phyloP scores from a whole-genome alignment of 208 protist genomes.

The Angomonas ambiguus region DNA sequence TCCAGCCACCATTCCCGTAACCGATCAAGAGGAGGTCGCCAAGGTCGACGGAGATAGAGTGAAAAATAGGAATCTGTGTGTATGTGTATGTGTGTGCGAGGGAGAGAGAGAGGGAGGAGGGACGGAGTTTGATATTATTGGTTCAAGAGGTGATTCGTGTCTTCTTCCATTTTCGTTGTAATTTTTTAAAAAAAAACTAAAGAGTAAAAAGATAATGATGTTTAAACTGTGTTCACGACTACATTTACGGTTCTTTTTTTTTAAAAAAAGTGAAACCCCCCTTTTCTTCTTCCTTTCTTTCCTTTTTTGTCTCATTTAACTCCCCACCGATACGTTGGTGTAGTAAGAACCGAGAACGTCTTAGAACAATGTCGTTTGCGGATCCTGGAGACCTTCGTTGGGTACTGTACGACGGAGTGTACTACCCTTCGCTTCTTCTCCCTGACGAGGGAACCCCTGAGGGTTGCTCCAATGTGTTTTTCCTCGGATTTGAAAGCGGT shows the following conservation, averaged over 20 bases:
- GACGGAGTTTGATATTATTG: too few species aligned
- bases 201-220: too few species aligned
- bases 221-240: too few species aligned
- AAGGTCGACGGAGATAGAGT: too few species aligned
- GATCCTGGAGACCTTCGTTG: conserved; percentile 46
- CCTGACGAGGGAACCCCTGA: conserved; percentile 34
- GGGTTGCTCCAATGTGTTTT: conserved; percentile 60
- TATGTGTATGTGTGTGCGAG: too few species aligned
- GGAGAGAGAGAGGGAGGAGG: too few species aligned
- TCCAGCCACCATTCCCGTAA: not conserved
- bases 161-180: too few species aligned
- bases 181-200: too few species aligned
- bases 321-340: not conserved
- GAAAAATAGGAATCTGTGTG: too few species aligned
- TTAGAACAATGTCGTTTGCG: conserved; percentile 8
- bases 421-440: conserved; percentile 63
- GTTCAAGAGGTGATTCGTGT: too few species aligned
- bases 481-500: conserved; percentile 64
- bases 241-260: too few species aligned
- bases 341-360: conserved; percentile 1
- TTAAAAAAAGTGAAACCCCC: not conserved
- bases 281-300: not conserved
- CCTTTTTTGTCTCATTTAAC: not conserved
- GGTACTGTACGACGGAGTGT: conserved; percentile 64
- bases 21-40: not conserved